Percentiles rank a stretch among this genome's conserved stretches.
Conservation (phyloP, 768 basidiomycete species). For the Kondoa malvinella region DNA sequence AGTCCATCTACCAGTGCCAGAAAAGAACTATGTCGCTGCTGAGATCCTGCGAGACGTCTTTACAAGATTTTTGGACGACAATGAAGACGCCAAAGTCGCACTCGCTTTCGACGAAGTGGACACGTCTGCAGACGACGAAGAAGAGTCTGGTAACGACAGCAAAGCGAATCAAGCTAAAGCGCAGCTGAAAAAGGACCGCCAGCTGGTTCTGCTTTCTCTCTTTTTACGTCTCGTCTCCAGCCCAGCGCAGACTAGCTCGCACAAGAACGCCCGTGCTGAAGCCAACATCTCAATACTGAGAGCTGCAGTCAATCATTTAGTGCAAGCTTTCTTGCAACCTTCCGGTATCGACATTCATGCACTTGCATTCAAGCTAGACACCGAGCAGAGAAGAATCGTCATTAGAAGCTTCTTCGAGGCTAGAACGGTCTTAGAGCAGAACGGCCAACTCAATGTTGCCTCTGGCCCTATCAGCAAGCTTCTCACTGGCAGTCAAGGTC, state of each 20-base stretch:
- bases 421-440: constrained; percentile 37
- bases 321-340: constrained; percentile 46
- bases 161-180: background rate
- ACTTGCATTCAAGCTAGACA: constrained; percentile 47
- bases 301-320: constrained; percentile 61
- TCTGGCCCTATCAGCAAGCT: constrained; percentile 50
- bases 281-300: constrained; percentile 41
- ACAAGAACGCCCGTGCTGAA: background rate
- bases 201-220: constrained; percentile 4
- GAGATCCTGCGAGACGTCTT: constrained; percentile 6
- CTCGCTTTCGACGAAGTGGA: background rate
- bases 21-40: constrained; percentile 8
- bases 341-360: constrained; percentile 56
- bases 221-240: background rate
- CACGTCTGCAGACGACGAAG: background rate
- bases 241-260: background rate
- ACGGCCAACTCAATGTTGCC: constrained; percentile 37
- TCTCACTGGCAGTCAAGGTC: constrained; percentile 36
- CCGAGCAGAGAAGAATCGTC: constrained; percentile 57
- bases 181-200: background rate
- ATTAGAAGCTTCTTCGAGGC: constrained; percentile 63
- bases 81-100: background rate
- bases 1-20: background rate
- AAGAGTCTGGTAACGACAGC: background rate
- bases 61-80: background rate